A percentile compares a stretch with the other conserved stretches of the same genome.
Evolutionary conservation across 75 land plant species (phyloP).

Genomic region (Larix kaempferi): DNA sequence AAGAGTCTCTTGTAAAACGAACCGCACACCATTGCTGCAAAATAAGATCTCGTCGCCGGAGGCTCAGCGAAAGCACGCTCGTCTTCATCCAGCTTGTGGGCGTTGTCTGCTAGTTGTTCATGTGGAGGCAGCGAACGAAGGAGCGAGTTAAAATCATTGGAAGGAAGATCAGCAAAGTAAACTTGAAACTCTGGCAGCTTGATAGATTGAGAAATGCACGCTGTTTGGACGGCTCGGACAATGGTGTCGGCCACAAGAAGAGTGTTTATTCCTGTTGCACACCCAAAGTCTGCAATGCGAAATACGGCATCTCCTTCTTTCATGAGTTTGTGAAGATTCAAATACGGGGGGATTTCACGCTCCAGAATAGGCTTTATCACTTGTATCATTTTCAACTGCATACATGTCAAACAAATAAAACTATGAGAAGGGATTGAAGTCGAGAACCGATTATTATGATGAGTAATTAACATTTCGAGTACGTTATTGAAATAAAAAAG

Average conservation of each 20-base stretch:
- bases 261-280: not conserved
- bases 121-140: slow-evolving; percentile 59
- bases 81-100: too few relatives aligned
- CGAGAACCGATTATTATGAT: too few relatives aligned
- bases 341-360: not conserved
- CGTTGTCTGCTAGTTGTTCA: not conserved
- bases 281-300: slow-evolving; percentile 25
- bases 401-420: too few relatives aligned
- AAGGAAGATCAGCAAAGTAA: slow-evolving; percentile 23
- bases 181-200: not conserved
- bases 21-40: not conserved
- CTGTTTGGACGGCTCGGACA: not conserved
- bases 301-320: not conserved
- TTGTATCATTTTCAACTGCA: slow-evolving; percentile 6
- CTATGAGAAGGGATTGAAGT: too few relatives aligned
- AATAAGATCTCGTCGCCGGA: not conserved
- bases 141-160: slow-evolving; percentile 73
- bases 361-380: slow-evolving; percentile 8
- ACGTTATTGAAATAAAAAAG: too few relatives aligned
- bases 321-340: not conserved
- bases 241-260: not conserved
- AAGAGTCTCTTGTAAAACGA: not conserved
- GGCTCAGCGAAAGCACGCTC: slow-evolving; percentile 1
- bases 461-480: too few relatives aligned
- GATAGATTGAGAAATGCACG: not conserved